A percentile compares a stretch with the other conserved stretches of the same genome.
These are phyloP conservation scores for Nigrograna mackinnonii DNA, from an alignment of 2,329 filamentous ascomycete species.

Conservation along the genomic window DNA sequence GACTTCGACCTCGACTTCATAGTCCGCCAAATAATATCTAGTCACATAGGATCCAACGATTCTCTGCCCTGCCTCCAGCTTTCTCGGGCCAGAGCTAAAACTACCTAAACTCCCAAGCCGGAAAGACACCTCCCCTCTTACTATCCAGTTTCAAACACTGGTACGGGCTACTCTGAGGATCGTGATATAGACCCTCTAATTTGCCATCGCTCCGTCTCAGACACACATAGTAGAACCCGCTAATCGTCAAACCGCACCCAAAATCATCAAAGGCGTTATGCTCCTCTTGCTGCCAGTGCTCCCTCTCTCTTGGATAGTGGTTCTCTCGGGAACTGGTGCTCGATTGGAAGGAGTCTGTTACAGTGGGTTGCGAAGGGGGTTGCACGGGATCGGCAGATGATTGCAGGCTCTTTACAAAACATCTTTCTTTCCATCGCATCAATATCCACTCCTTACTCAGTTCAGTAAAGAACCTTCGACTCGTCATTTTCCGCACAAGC, in stretches of 20 bases:
- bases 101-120: slow-evolving; percentile 44
- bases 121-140: slow-evolving; percentile 35
- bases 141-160: slow-evolving; percentile 54
- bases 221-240: slow-evolving; percentile 59
- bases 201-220: slow-evolving; percentile 49
- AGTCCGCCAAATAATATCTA: no score
- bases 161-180: slow-evolving; percentile 58
- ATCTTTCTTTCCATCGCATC: slow-evolving; percentile 61
- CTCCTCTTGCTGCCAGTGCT: slow-evolving; percentile 7
- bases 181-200: slow-evolving; percentile 58
- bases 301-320: not conserved
- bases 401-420: slow-evolving; percentile 43
- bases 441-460: slow-evolving; percentile 55
- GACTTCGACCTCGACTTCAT: no score
- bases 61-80: no score
- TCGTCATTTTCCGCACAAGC: slow-evolving; percentile 49
- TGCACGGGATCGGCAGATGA: slow-evolving; percentile 5
- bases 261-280: slow-evolving; percentile 33
- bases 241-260: slow-evolving; percentile 54
- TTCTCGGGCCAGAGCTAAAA: no score
- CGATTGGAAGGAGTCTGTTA: slow-evolving; percentile 4
- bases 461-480: slow-evolving; percentile 33
- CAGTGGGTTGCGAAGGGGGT: slow-evolving; percentile 3
- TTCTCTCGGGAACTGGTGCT: slow-evolving; percentile 4
- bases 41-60: no score